Base-by-base conservation (phyloP, 2,329 filamentous ascomycete species). In the Monosporascus sp. region DNA sequence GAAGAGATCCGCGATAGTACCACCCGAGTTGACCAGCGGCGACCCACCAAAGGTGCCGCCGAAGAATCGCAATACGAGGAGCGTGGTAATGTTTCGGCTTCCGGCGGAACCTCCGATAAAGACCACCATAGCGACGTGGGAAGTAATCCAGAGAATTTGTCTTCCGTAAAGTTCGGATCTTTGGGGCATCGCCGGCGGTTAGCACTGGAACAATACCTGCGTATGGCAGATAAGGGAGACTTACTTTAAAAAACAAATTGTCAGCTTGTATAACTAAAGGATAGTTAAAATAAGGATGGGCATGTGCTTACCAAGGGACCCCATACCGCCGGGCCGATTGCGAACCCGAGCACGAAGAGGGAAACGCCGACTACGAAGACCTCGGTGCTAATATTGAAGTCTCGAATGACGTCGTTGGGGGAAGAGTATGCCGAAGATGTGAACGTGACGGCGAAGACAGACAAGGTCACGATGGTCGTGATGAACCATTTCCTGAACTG, bases 371-470 rank as follows among this genome's bases (percentile, higher is more conserved):
- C 56, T n/a, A 84, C 80, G 64, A 82, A 83, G 8, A 79, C 66
- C 54, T 77, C 77, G 48, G 71, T 66, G 45, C 68, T 70, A 27
- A 82, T 74, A 14, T 70, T 53, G 58, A 89, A 88, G 36, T 83
- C 73, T 1, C 56, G 44, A 16, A 84, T 73, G 51, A 90, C 75
- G 48, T 82, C 71, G 8, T 59, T 53, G 16, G 84, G 82, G 14
- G 83, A 82, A 4, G 81, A 82, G 67, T 83, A 88, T 34, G 86
- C 86, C 1, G 84, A 86, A 19, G 85, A 88, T 51, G 83, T 82
- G 61, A 91, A 87, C 3, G 88, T 76, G 31, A 90, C 85, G 27
- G 79, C 85, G 44, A 91, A 76, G 1, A 86, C 87, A 16, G 87
- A 82, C 27, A 87, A 61, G 14, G 87, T 85, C 53, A 86, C 81